These are phyloP conservation scores for Pholiota adiposa DNA, from an alignment of 1,284 basidiomycete genomes.

Conservation along the genomic window DNA sequence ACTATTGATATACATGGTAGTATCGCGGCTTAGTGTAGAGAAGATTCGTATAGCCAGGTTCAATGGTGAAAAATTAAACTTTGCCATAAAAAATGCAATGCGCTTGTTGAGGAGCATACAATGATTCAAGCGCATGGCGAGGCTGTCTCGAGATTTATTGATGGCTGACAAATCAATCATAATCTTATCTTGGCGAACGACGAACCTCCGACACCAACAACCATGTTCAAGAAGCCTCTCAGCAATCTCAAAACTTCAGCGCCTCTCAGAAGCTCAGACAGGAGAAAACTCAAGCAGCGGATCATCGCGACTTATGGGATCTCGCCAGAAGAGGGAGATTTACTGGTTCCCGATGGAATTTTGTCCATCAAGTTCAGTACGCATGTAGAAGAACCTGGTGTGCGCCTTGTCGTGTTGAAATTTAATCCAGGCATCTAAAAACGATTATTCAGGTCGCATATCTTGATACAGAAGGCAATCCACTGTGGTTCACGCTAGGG, in stretches of 20 bases:
- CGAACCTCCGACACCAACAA: not conserved
- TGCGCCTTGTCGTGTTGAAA: conserved; percentile 38
- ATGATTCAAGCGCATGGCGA: not conserved
- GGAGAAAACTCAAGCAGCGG: conserved; percentile 68
- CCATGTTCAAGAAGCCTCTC: conserved; percentile 79
- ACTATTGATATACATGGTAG: not conserved
- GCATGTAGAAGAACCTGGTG: conserved; percentile 64
- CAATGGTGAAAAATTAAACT: not conserved
- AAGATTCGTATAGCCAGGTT: not conserved
- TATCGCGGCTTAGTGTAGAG: not conserved
- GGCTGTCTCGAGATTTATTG: too few relatives aligned
- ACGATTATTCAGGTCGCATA: conserved; percentile 55
- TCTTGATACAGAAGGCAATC: conserved; percentile 71
- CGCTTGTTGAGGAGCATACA: not conserved
- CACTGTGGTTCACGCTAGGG: conserved; percentile 82
- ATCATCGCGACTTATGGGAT: conserved; percentile 52
- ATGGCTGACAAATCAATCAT: conserved; percentile 11
- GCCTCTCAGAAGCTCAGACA: conserved; percentile 70
- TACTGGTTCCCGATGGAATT: conserved; percentile 73
- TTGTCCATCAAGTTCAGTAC: conserved; percentile 68
- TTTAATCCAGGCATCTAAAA: not conserved
- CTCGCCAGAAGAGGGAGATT: conserved; percentile 54
- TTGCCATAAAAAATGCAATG: not conserved
- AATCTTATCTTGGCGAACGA: conserved; percentile 9
- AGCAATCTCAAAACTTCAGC: conserved; percentile 71